These are phyloP conservation scores for Acrasis kona DNA, from an alignment of 78 protist species.

Conservation along the genomic window DNA sequence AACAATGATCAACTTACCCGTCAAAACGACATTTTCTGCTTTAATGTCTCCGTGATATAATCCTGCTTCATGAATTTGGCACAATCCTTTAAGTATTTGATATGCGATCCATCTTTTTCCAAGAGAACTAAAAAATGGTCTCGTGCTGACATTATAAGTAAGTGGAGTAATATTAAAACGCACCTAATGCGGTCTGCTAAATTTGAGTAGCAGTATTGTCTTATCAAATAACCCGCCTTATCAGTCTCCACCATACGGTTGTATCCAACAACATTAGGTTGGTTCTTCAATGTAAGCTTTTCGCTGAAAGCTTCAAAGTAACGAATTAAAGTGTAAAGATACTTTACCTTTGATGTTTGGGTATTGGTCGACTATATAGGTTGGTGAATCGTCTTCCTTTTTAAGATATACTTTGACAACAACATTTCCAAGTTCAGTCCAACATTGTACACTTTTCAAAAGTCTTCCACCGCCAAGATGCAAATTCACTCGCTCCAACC, in stretches of 20 bases:
- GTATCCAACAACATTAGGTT: neutral
- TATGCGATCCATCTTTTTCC: slow-evolving; percentile 13
- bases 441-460: slow-evolving; percentile 14
- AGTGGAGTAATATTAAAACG: too few relatives aligned
- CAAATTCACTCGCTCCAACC: neutral
- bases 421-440: slow-evolving; percentile 23
- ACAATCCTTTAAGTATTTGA: slow-evolving; percentile 3
- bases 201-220: neutral
- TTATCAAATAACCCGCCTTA: slow-evolving; percentile 14
- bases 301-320: neutral
- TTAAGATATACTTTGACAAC: slow-evolving; percentile 16
- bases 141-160: too few relatives aligned
- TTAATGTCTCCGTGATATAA: slow-evolving; percentile 21
- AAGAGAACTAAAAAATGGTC: slow-evolving; percentile 12
- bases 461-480: slow-evolving; percentile 22
- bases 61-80: slow-evolving; percentile 12
- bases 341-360: too few relatives aligned
- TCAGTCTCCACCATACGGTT: neutral
- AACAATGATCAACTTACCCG: neutral
- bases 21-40: neutral
- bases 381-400: neutral
- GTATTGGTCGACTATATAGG: neutral
- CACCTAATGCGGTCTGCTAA: slow-evolving; percentile 10
- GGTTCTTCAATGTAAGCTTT: neutral
- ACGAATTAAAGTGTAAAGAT: too few relatives aligned